A percentile compares a stretch with the other conserved stretches of the same genome.
Conservation (phyloP, 2,329 filamentous ascomycete genomes). For the Colletotrichum eleusines region DNA sequence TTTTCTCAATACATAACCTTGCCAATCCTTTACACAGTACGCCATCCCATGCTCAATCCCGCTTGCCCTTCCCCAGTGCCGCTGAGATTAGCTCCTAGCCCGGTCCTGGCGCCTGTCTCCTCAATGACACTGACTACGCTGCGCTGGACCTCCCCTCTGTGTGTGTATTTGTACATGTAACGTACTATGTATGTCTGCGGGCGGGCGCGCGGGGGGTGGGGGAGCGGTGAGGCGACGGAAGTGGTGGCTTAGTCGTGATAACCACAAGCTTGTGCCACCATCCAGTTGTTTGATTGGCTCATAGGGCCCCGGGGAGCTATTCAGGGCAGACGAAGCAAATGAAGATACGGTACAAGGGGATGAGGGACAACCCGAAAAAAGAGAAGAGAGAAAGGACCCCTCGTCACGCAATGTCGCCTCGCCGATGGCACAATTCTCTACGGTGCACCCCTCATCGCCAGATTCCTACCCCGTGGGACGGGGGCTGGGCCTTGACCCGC, state of each 20-base stretch:
- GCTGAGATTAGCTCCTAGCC: conserved; percentile 39
- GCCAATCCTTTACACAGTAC: conserved; percentile 8
- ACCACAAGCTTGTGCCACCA: conserved; percentile 38
- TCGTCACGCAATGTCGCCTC: conserved; percentile 34
- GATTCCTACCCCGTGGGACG: conserved; percentile 31
- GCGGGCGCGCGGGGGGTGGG: conserved; percentile 29
- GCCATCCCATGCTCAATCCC: conserved; percentile 27
- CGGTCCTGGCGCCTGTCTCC: conserved; percentile 10
- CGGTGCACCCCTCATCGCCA: conserved; percentile 37
- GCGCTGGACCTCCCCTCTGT: background rate
- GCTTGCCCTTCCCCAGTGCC: conserved; percentile 37
- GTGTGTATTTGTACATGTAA: background rate
- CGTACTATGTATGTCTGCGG: conserved; percentile 7
- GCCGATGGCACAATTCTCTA: conserved; percentile 34
- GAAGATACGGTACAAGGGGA: background rate
- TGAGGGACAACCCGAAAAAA: background rate
- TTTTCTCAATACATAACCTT: conserved; percentile 21
- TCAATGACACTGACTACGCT: conserved; percentile 26
- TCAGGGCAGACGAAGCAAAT: conserved; percentile 21
- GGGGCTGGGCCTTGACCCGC: conserved; percentile 28
- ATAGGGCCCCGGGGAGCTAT: conserved; percentile 23
- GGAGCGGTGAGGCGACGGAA: conserved; percentile 37
- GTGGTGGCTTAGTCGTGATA: conserved; percentile 39
- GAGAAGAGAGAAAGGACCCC: background rate
- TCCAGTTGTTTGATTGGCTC: conserved; percentile 35